A percentile compares a stretch with the other conserved stretches of the same genome.
Conservation (phyloP, 2,329 filamentous ascomycete genomes). For the Cladosporium sp. region DNA sequence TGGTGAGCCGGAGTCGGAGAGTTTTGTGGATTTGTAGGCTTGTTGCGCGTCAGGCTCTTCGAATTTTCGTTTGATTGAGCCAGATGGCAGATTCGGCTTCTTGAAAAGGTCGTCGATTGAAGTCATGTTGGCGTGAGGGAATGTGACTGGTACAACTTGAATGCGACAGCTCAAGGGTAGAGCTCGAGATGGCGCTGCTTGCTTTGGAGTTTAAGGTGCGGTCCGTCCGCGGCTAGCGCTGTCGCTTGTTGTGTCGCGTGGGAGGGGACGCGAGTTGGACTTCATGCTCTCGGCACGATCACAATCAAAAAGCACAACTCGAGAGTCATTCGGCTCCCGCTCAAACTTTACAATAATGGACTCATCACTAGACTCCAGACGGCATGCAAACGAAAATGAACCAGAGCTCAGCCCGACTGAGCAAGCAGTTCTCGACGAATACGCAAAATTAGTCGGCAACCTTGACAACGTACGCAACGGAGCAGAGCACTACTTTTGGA, state of each 20-base stretch:
- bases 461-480: conserved; percentile 73
- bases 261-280: not conserved
- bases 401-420: conserved; percentile 51
- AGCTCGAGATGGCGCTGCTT: not conserved
- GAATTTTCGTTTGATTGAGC: conserved; percentile 52
- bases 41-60: conserved; percentile 51
- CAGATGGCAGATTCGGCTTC: conserved; percentile 44
- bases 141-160: not conserved
- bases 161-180: not conserved
- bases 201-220: too few relatives aligned
- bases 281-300: not conserved
- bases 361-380: conserved; percentile 1
- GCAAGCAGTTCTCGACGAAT: conserved; percentile 93
- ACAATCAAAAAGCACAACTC: not conserved
- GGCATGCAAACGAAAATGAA: conserved; percentile 3
- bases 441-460: conserved; percentile 79
- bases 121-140: conserved; percentile 42
- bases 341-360: not conserved
- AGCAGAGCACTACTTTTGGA: conserved; percentile 41
- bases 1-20: conserved; percentile 43
- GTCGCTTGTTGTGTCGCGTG: not conserved
- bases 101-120: conserved; percentile 62
- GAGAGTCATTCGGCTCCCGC: not conserved
- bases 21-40: conserved; percentile 57
- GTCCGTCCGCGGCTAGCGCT: not conserved